phyloP scores from a whole-genome alignment of 192 early-diverging fungal species.

The Chytriomyces hyalinus region DNA sequence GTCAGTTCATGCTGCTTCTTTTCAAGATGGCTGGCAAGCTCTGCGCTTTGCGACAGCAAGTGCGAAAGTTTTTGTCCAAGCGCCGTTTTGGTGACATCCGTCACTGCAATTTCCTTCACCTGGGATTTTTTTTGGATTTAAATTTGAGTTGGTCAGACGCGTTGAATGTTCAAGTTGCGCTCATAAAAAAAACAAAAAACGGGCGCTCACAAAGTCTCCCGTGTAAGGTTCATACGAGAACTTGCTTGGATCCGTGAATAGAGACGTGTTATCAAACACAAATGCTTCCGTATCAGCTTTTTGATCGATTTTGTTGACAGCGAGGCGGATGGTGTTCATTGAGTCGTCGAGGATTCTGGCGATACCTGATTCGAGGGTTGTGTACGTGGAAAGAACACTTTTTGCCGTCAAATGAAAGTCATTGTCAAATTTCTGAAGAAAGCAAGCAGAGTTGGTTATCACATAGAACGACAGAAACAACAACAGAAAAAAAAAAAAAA shows the following conservation, averaged over 20 bases:
- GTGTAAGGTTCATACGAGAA: slow-evolving; percentile 42
- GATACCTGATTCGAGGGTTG: slow-evolving; percentile 36
- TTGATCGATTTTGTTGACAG: slow-evolving; percentile 11
- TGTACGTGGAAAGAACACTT: slow-evolving; percentile 36
- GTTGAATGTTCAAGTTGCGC: neutral
- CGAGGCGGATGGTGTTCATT: slow-evolving; percentile 22
- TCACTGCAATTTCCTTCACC: slow-evolving; percentile 41
- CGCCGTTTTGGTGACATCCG: slow-evolving; percentile 50
- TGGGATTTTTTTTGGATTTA: neutral
- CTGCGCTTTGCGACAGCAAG: slow-evolving; percentile 37
- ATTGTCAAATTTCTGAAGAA: slow-evolving; percentile 52
- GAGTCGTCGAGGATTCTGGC: slow-evolving; percentile 28
- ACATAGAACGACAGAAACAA: neutral
- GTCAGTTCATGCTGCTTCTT: slow-evolving; percentile 46
- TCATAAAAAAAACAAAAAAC: neutral
- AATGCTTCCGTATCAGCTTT: slow-evolving; percentile 40
- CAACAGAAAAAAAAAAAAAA: too few species aligned
- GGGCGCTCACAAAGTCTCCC: slow-evolving; percentile 39
- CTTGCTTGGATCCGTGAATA: slow-evolving; percentile 41
- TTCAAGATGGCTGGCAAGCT: slow-evolving; percentile 28
- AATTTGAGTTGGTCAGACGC: neutral
- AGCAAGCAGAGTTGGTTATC: neutral
- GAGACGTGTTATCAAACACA: slow-evolving; percentile 35
- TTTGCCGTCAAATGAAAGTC: slow-evolving; percentile 38
- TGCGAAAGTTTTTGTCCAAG: slow-evolving; percentile 51